Conservation (phyloP, 176 grass and related monocot genomes). For the Panicum miliaceum region DNA sequence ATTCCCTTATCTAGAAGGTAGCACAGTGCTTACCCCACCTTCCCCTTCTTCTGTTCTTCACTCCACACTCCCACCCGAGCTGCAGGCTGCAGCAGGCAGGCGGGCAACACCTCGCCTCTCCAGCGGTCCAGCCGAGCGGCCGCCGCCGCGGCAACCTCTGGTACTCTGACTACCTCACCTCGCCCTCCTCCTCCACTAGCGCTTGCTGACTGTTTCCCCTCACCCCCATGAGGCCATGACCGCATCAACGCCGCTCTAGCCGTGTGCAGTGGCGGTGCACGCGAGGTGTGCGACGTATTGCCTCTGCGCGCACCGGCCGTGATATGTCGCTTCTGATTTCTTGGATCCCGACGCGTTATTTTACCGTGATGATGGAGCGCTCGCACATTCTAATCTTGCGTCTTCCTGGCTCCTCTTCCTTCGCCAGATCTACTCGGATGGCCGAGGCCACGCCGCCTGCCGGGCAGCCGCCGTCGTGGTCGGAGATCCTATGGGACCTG, state of each 20-base stretch:
- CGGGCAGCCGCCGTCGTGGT: conserved; percentile 4
- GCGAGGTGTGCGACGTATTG: conserved; percentile 32
- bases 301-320: neutral
- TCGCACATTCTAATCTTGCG: neutral
- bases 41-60: no score
- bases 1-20: no score
- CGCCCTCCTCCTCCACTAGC: neutral
- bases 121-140: no score
- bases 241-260: neutral
- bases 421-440: conserved; percentile 1
- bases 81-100: no score
- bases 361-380: neutral
- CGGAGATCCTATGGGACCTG: conserved; percentile 25
- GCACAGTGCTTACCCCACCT: no score
- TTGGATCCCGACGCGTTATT: neutral
- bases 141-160: neutral
- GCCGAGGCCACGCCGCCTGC: neutral
- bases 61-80: neutral
- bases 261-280: neutral
- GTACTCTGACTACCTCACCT: neutral
- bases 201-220: neutral
- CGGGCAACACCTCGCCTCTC: neutral
- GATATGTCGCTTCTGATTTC: neutral
- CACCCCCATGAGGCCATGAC: neutral
- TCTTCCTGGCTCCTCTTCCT: neutral